These are phyloP conservation scores for Pilatotrama ljubarskyi DNA, from an alignment of 768 basidiomycete species.

Conservation along the genomic window DNA sequence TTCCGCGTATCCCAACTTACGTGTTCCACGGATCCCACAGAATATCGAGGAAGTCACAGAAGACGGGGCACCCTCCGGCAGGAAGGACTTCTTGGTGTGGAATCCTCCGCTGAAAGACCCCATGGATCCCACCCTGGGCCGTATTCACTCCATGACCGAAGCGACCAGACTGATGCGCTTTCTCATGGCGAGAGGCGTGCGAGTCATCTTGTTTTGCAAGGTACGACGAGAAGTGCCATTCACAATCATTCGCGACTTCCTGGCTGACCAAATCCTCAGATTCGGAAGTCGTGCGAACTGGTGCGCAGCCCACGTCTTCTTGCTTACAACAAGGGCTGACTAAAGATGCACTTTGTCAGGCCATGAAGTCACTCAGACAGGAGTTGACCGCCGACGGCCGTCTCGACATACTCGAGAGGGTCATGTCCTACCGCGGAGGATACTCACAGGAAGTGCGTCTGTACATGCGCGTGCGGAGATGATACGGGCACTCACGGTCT, in stretches of 20 bases:
- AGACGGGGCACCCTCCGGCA: constrained; percentile 82
- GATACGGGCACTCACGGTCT: neutral
- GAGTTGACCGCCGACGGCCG: constrained; percentile 76
- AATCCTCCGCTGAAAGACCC: constrained; percentile 60
- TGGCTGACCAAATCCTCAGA: constrained; percentile 41
- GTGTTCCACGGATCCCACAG: constrained; percentile 23
- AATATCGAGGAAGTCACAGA: constrained; percentile 69
- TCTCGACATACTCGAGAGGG: constrained; percentile 69
- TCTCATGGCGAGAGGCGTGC: constrained; percentile 78
- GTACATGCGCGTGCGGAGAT: neutral
- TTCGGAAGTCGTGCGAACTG: constrained; percentile 79
- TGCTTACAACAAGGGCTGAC: neutral
- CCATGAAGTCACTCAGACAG: constrained; percentile 73
- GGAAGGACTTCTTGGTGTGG: constrained; percentile 83
- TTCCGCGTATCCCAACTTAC: neutral
- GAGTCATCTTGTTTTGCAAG: constrained; percentile 90
- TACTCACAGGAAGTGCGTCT: constrained; percentile 65
- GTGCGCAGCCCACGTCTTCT: constrained; percentile 38
- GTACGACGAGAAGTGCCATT: constrained; percentile 35
- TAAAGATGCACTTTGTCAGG: constrained; percentile 40
- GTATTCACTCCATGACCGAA: constrained; percentile 61
- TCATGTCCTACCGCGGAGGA: constrained; percentile 85
- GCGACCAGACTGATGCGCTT: constrained; percentile 73
- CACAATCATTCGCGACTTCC: neutral
- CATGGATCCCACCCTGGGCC: constrained; percentile 53